Percentiles rank a stretch among this genome's conserved stretches.
phyloP scores from a whole-genome alignment of 1,139 yeast species.

The Candida sanyaensis region DNA sequence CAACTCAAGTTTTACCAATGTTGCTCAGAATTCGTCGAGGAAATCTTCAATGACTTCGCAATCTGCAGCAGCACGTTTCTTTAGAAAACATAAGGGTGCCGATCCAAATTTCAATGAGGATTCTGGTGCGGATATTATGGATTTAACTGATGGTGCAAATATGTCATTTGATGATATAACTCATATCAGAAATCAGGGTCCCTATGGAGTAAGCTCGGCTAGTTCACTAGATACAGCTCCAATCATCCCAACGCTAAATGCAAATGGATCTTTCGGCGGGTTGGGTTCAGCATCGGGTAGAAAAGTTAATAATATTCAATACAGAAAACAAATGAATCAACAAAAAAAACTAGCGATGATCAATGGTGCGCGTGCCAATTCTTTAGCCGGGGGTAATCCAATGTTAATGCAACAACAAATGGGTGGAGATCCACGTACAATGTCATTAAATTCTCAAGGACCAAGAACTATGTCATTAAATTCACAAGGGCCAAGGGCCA shows the following conservation, averaged over 20 bases:
- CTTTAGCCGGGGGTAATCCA: slow-evolving; percentile 39
- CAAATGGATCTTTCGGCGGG: slow-evolving; percentile 13
- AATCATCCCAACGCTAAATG: slow-evolving; percentile 64
- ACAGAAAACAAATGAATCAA: slow-evolving; percentile 68
- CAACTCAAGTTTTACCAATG: slow-evolving; percentile 3
- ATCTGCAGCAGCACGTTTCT: slow-evolving; percentile 36
- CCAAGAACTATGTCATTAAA: slow-evolving; percentile 33
- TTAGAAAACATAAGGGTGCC: slow-evolving; percentile 41
- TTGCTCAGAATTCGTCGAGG: slow-evolving; percentile 20
- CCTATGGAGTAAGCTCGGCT: slow-evolving; percentile 49
- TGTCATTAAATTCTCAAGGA: slow-evolving; percentile 51
- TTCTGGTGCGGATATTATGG: slow-evolving; percentile 48
- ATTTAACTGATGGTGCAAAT: slow-evolving; percentile 37
- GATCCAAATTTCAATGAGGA: slow-evolving; percentile 51
- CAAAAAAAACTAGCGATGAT: slow-evolving; percentile 61
- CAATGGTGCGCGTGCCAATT: slow-evolving; percentile 49
- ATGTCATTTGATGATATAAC: slow-evolving; percentile 66
- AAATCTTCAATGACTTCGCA: slow-evolving; percentile 49
- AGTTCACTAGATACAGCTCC: slow-evolving; percentile 61
- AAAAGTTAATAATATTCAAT: slow-evolving; percentile 52
- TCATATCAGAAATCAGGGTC: slow-evolving; percentile 64
- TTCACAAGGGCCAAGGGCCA: slow-evolving; percentile 14
- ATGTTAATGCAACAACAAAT: slow-evolving; percentile 25
- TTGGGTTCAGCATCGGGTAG: slow-evolving; percentile 14
- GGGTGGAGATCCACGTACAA: slow-evolving; percentile 47